Evolutionary conservation across 2,329 filamentous ascomycete species (phyloP), one percentile per base, ranked within the genome.

Genomic region (Neoarthrinium moseri): DNA sequence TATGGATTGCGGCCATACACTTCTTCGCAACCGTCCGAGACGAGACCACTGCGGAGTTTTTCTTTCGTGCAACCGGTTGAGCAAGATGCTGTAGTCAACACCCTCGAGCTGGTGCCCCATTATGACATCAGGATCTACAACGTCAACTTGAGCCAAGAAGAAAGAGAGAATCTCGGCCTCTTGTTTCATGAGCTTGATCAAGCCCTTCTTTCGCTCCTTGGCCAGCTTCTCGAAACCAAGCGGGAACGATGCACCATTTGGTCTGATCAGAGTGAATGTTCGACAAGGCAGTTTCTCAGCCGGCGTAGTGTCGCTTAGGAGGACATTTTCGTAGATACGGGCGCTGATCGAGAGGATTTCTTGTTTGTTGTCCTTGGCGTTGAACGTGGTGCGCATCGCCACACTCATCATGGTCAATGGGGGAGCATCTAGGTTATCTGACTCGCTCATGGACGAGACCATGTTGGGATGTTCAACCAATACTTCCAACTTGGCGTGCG

Each of bases 101-200:
- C 95, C 94, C 65, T 99, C 94, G n/a, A 99, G 78, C 59, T 95
- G 87, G 65, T 99, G 92, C 11, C 94, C 94, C 55, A 97, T 78
- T 27, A 99, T 80, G 23, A 96, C 91, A 71, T 99, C 94, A 1
- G 94, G 94, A 59, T 99, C 94, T 50, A 88, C 85, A 23, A 86
- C 80, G 58, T 95, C 89, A 30, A 99, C 78, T 57, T 96, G 84
- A 3, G 91, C 91, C 51, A 99, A 72, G 65, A 99, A 95, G 63
- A 91, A 89, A 55, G 86, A 87, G 6, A 99, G 75, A 27, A 99
- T 80, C 49, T 94, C 89, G 24, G 83, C 80, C 62, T 99, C 94
- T 40, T 84, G 89, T 67, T 86, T 94, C 65, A 89, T 87, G 37
- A 92, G 73, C 59, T 89, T 89, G 57, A 95, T 82, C 20, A 85